These are phyloP conservation scores for Talaromyces pinophilus DNA, from an alignment of 2,329 filamentous ascomycete species.

Conservation along the genomic window DNA sequence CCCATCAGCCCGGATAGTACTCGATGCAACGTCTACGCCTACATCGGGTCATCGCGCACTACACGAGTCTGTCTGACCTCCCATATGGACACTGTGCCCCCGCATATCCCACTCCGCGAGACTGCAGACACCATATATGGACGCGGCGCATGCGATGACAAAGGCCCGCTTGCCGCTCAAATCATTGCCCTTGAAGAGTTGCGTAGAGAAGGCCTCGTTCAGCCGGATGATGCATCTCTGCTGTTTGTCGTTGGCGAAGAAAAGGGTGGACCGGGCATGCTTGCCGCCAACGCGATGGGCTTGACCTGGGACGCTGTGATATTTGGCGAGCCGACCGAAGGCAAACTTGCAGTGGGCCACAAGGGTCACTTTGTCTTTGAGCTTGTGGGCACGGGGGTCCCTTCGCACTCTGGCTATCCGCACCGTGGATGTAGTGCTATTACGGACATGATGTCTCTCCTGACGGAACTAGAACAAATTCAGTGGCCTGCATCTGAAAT, in stretches of 20 bases:
- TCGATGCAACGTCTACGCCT: conserved; percentile 45
- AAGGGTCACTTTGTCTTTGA: conserved; percentile 49
- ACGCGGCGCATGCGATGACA: conserved; percentile 63
- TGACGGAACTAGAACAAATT: conserved; percentile 36
- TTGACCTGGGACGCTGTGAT: conserved; percentile 50
- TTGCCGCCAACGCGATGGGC: conserved; percentile 49
- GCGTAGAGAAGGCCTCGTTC: conserved; percentile 43
- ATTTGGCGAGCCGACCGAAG: conserved; percentile 60
- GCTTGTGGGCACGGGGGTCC: conserved; percentile 33
- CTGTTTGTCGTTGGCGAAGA: conserved; percentile 64
- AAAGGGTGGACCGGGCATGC: conserved; percentile 58
- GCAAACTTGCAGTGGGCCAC: conserved; percentile 56
- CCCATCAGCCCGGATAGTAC: conserved; percentile 36
- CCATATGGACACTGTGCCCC: conserved; percentile 61
- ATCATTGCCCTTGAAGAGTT: conserved; percentile 66
- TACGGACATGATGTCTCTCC: conserved; percentile 34
- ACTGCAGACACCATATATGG: conserved; percentile 60
- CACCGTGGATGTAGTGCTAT: conserved; percentile 33
- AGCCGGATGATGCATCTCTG: conserved; percentile 58
- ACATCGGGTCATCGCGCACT: conserved; percentile 34
- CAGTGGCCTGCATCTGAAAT: conserved; percentile 40
- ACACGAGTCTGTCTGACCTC: conserved; percentile 38
- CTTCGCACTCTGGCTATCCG: conserved; percentile 42
- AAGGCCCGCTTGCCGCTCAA: conserved; percentile 71
- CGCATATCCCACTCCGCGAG: conserved; percentile 66